Conservation (phyloP, 192 early-diverging fungal species). For the Lobosporangium transversale region DNA sequence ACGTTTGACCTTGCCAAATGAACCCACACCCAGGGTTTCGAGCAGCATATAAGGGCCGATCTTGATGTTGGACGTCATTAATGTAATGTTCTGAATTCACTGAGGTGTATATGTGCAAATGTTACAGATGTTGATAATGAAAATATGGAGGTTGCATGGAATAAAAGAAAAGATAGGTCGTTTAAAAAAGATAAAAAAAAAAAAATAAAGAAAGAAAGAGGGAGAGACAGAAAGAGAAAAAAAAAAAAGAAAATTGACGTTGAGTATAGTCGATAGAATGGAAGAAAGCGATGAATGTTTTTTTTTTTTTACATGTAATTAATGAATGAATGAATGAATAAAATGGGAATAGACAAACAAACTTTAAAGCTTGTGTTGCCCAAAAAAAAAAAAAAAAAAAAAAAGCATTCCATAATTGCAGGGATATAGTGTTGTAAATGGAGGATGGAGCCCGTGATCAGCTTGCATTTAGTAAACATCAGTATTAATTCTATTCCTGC, state of each 20-base stretch:
- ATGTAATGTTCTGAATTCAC: not conserved
- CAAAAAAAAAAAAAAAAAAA: not conserved
- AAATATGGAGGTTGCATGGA: not conserved
- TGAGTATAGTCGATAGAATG: too few species aligned
- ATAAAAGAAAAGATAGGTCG: not conserved
- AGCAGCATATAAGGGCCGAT: constrained; percentile 95
- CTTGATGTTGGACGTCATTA: constrained; percentile 58
- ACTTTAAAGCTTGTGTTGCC: too few species aligned
- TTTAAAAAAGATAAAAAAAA: too few species aligned
- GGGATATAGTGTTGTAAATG: too few species aligned
- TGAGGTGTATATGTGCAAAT: not conserved
- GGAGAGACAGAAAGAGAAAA: not conserved
- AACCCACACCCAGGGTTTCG: constrained; percentile 95
- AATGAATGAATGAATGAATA: too few species aligned
- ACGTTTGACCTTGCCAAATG: constrained; percentile 99
- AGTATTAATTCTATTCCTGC: too few species aligned
- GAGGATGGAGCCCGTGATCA: too few species aligned
- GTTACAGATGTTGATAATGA: not conserved
- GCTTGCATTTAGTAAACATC: too few species aligned
- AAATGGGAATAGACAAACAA: too few species aligned
- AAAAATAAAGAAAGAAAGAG: not conserved
- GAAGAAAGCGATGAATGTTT: too few species aligned
- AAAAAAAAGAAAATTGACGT: too few species aligned
- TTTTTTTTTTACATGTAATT: too few species aligned
- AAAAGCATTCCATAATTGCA: not conserved